phyloP scores from a whole-genome alignment of 2,329 filamentous ascomycete genomes.

The Talaromyces sp. region DNA sequence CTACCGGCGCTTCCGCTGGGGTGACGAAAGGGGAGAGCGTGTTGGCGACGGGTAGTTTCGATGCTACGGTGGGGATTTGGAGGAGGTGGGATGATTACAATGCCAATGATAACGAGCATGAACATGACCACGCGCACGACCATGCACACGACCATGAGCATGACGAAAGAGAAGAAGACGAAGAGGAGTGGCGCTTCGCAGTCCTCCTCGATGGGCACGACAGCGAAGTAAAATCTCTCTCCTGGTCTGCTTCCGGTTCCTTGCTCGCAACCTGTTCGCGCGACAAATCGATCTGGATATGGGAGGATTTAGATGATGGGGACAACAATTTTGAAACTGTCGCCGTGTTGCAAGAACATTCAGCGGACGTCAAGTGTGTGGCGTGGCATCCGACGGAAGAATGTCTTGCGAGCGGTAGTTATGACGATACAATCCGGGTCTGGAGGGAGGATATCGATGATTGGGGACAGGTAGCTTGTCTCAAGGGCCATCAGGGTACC shows the following conservation, averaged over 20 bases:
- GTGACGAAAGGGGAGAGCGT: slow-evolving; percentile 63
- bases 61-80: slow-evolving; percentile 85
- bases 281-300: slow-evolving; percentile 96
- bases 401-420: slow-evolving; percentile 82
- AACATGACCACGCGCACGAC: not conserved
- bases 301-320: slow-evolving; percentile 82
- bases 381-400: slow-evolving; percentile 82
- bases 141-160: slow-evolving; percentile 27
- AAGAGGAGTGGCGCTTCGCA: slow-evolving; percentile 87
- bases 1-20: slow-evolving; percentile 33
- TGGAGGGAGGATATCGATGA: slow-evolving; percentile 91
- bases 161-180: slow-evolving; percentile 57
- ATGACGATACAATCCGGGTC: slow-evolving; percentile 84
- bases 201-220: slow-evolving; percentile 94
- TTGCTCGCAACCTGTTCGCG: slow-evolving; percentile 84
- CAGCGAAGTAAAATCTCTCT: slow-evolving; percentile 84
- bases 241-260: slow-evolving; percentile 61
- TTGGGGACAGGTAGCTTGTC: slow-evolving; percentile 82
- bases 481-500: slow-evolving; percentile 77
- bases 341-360: slow-evolving; percentile 89
- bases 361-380: slow-evolving; percentile 91
- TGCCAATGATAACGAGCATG: slow-evolving; percentile 26
- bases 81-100: slow-evolving; percentile 55
- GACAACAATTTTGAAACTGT: slow-evolving; percentile 97
- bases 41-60: slow-evolving; percentile 88